Evolutionary conservation across 768 basidiomycete genomes (phyloP).

Genomic region (Pisolithus sp.): DNA sequence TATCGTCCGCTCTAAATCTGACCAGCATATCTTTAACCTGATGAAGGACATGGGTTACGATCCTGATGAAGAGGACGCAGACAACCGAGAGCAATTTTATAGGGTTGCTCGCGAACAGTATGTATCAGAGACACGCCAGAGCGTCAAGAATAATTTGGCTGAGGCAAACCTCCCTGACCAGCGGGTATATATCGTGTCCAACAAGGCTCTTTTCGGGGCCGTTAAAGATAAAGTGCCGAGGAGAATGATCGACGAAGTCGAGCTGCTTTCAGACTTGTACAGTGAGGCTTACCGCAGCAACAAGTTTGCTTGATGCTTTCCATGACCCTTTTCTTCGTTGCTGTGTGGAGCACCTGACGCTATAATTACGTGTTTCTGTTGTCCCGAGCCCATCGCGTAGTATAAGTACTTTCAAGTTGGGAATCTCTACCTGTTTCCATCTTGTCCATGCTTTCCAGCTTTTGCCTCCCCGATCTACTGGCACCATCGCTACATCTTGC

Average conservation of each 20-base stretch:
- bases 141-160: conserved; percentile 7
- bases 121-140: conserved; percentile 9
- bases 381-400: no score
- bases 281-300: neutral
- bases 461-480: no score
- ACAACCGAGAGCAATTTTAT: neutral
- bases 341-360: no score
- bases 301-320: no score
- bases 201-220: conserved; percentile 5
- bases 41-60: conserved; percentile 22
- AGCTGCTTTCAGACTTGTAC: conserved; percentile 5
- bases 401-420: no score
- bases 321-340: no score
- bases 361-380: no score
- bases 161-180: conserved; percentile 9
- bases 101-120: conserved; percentile 6
- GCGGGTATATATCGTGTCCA: conserved; percentile 14
- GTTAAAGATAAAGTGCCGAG: conserved; percentile 1
- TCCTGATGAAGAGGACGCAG: conserved; percentile 8
- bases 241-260: conserved; percentile 8
- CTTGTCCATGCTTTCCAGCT: no score
- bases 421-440: no score
- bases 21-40: conserved; percentile 16
- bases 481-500: no score
- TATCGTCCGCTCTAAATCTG: conserved; percentile 19